Percentiles rank a stretch among this genome's conserved stretches.
Evolutionary conservation across 192 early-diverging fungal genomes (phyloP).

Genomic region (Coemansia sp.): DNA sequence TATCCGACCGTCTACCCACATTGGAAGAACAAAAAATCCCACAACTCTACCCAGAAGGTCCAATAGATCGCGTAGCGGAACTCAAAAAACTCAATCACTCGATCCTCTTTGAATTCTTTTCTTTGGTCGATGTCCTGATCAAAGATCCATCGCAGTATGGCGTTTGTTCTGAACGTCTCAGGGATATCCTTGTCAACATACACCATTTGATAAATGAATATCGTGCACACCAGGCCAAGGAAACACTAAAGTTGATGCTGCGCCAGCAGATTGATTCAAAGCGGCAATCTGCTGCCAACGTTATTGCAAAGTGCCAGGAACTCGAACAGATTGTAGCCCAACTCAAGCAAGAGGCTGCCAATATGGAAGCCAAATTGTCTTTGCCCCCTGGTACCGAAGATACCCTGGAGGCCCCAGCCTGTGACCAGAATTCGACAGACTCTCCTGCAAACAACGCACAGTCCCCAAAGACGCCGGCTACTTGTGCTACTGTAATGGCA

Average conservation of each 20-base stretch:
- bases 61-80: conserved; percentile 63
- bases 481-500: too few species aligned
- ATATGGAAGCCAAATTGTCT: conserved; percentile 5
- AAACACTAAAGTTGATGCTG: conserved; percentile 64
- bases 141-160: conserved; percentile 52
- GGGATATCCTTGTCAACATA: conserved; percentile 70
- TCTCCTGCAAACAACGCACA: background rate
- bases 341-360: conserved; percentile 20
- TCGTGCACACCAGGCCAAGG: conserved; percentile 72
- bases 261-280: conserved; percentile 58
- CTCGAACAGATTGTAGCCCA: conserved; percentile 16
- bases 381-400: too few species aligned
- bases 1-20: conserved; percentile 55
- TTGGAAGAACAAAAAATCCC: conserved; percentile 60
- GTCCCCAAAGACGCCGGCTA: too few species aligned
- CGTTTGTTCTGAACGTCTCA: conserved; percentile 62
- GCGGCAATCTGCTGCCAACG: conserved; percentile 15
- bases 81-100: conserved; percentile 63
- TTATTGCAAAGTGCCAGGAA: conserved; percentile 21
- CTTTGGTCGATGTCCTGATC: conserved; percentile 67
- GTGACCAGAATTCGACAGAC: too few species aligned
- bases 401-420: too few species aligned
- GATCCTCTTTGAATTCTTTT: conserved; percentile 63
- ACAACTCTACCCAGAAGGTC: conserved; percentile 62
- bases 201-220: conserved; percentile 84